Evolutionary conservation across 2,329 filamentous ascomycete genomes (phyloP), one percentile per base, ranked within the genome.

Genomic region (Colletotrichum navitas): DNA sequence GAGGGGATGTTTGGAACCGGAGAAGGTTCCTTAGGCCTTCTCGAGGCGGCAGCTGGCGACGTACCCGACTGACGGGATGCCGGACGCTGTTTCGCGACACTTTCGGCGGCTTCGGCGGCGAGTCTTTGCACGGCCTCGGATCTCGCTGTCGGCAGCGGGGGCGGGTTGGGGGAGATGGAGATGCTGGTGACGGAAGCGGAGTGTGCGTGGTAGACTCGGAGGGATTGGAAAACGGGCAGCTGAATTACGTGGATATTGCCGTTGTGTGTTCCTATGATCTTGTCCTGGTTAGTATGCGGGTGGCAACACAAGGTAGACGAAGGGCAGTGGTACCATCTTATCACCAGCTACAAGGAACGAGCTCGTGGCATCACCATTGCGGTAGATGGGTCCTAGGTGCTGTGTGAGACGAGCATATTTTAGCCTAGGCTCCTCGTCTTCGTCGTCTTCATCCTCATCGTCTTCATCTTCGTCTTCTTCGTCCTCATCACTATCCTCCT

Each of bases 191-290:
- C 91, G 24, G 94, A 98, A 52, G 96, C 95, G 12, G 93, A 92
- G 79, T 99, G 97, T 18, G 95, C 95, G 78, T 95, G 94, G 80
- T 98, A 99, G 72, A 93, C 92, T 77, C 94, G 91, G 51, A 99
- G 82, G 5, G 92, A 85, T 75, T 95, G 91, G 79, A 98, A 93
- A 7, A 90, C 89, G 1, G 96, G 95, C 24, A 98, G 82, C 74
- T 94, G 92, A 58, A 98, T 84, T 73, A 97, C 92, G 85, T 99
- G 93, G 77, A 98, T 95, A 78, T 96, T 97, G 77, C 96, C 96
- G 83, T 97, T 97, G 81, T 99, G 95, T 41, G 96, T 98, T 75
- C 95, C 96, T 76, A 97, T 86, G 74, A 98, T 92, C 93, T 95
- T 82, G 60, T 32, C 10, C 76, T 82, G 76, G 72, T 76, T 74